Conservation (phyloP, 1,284 basidiomycete species). For the Apiotrichum montevideense region DNA sequence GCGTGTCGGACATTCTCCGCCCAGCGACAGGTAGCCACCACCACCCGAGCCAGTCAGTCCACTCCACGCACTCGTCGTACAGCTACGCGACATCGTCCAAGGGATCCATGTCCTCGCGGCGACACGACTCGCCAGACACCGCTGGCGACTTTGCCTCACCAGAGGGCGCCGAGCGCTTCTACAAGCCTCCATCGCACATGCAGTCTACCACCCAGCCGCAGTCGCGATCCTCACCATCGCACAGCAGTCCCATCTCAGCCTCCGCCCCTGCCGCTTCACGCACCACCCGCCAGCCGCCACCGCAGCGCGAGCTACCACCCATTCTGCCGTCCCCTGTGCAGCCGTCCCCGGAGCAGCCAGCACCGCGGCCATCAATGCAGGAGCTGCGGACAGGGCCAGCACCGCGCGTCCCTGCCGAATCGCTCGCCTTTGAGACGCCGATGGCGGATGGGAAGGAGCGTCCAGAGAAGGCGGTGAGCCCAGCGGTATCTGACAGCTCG, state of each 20-base stretch:
- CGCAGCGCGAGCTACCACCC: no score
- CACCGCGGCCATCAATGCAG: background rate
- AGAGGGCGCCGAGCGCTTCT: background rate
- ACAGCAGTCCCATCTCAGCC: background rate
- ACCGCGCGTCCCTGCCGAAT: no score
- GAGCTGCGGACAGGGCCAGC: no score
- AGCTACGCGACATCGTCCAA: background rate
- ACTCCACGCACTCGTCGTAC: background rate
- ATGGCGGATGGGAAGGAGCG: background rate
- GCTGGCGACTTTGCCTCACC: background rate
- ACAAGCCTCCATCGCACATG: conserved; percentile 1
- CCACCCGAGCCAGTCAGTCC: background rate
- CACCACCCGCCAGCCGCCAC: background rate
- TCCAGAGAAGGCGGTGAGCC: conserved; percentile 12
- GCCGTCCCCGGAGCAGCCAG: no score
- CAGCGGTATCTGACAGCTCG: conserved; percentile 13
- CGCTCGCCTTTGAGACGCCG: conserved; percentile 1
- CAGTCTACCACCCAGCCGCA: background rate
- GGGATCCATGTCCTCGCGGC: background rate
- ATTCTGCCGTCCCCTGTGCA: conserved; percentile 7
- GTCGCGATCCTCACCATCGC: background rate
- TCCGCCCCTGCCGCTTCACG: background rate
- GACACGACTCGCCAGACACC: background rate
- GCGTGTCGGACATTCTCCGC: background rate
- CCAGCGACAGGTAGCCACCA: background rate